Base-by-base conservation (phyloP, 2,329 filamentous ascomycete species). In the Colletotrichum tropicale region DNA sequence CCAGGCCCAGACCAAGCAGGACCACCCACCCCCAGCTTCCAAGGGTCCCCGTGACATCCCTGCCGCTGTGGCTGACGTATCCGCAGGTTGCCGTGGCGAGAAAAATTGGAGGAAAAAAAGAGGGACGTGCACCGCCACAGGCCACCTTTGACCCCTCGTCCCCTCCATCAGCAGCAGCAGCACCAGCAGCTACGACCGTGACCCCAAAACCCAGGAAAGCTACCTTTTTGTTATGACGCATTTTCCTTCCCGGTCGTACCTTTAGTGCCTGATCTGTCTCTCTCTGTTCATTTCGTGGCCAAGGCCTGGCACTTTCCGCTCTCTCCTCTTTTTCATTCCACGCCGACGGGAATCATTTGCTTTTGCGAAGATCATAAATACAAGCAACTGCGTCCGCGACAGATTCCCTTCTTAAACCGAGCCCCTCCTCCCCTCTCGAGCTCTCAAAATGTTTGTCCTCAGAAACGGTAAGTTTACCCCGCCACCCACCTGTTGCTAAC, bases 391-490 rank as follows among this genome's bases (percentile, higher is more conserved):
- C 60, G 70, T 38, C 43, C 43, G 67, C 68, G 26, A 64, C 70
- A 21, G 36, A 67, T 48, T 52, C 62, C 58, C 65, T 66, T 60
- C 26, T 64, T 66, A 70, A 12, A 36, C 24, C 52, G 43, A 76
- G 67, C 68, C 66, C 38, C 58, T 75, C 43, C n/a, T 48, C 38
- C 18, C 38, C 68, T 30, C 10, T 36, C 60, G 18, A 52, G 24
- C 52, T 78, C n/a, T 77, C 81, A 84, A 74, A 77, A 85, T 85
- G 83, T 85, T 85, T 77, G 83, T 84, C 79, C 81, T 85, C 72
- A 81, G 83, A 78, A 85, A 85, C 80, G 83, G 83, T 85, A 80
- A 78, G 83, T 83, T 70, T 74, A 66, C 75, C 70, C 77, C 77
- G 72, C 75, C 66, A 62, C 36, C 34, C 48, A n/a, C 28, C 18